Percentiles rank a stretch among this genome's conserved stretches.
These are phyloP conservation scores for Fusarium anguioides DNA, from an alignment of 2,329 filamentous ascomycete species.

Conservation along the genomic window DNA sequence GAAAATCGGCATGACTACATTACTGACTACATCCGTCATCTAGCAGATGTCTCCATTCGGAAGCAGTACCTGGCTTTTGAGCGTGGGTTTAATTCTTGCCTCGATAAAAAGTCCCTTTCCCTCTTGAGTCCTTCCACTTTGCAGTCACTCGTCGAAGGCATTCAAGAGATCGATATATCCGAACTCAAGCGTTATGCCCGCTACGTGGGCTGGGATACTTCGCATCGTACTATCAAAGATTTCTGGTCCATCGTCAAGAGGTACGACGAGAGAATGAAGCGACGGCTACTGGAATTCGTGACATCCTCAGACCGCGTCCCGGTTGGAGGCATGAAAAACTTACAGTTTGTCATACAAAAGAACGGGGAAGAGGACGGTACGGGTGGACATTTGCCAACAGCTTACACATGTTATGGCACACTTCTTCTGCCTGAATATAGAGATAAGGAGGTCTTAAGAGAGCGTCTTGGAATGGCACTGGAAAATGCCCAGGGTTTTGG, in stretches of 20 bases:
- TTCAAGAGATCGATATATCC: conserved; percentile 80
- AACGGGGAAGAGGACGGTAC: conserved; percentile 72
- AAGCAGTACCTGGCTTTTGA: conserved; percentile 85
- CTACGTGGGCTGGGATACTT: conserved; percentile 83
- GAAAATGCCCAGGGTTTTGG: conserved; percentile 92
- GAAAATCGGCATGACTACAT: conserved; percentile 83
- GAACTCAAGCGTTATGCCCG: conserved; percentile 77
- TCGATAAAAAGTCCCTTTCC: conserved; percentile 75
- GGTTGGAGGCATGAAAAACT: conserved; percentile 82
- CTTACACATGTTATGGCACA: conserved; percentile 93
- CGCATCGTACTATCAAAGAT: conserved; percentile 75
- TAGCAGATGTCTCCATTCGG: conserved; percentile 80
- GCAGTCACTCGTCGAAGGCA: conserved; percentile 84
- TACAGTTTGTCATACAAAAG: conserved; percentile 85
- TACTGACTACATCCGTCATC: conserved; percentile 84
- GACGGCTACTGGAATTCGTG: conserved; percentile 88
- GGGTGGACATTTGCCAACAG: conserved; percentile 77
- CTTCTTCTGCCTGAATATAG: conserved; percentile 86
- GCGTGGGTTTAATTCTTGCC: conserved; percentile 80
- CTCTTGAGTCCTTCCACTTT: conserved; percentile 78
- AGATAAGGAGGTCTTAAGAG: conserved; percentile 73
- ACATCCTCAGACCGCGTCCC: conserved; percentile 93
- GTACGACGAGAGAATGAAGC: conserved; percentile 76
- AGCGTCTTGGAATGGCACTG: conserved; percentile 85
- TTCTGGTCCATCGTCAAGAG: conserved; percentile 86